These are phyloP conservation scores for Kurtzmaniella natalensis DNA, from an alignment of 1,139 yeast genomes.

Conservation along the genomic window DNA sequence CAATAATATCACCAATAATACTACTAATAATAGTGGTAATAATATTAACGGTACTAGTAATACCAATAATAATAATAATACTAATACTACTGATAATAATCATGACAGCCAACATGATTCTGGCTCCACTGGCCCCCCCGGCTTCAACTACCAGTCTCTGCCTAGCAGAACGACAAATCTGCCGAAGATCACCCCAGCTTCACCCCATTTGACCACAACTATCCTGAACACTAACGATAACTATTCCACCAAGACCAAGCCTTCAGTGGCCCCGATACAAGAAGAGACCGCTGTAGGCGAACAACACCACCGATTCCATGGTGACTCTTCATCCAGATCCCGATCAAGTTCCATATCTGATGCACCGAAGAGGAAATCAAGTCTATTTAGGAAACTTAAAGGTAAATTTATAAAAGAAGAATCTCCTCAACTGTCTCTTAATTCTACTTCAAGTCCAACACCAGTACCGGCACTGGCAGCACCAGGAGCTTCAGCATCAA, in stretches of 20 bases:
- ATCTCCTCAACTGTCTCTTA: constrained; percentile 11
- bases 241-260: constrained; percentile 28
- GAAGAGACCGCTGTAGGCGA: constrained; percentile 21
- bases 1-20: no score
- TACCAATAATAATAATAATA: no score
- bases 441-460: constrained; percentile 5
- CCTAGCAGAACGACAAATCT: not conserved
- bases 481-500: not conserved
- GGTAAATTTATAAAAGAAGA: constrained; percentile 21
- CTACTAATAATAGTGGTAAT: no score
- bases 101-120: no score
- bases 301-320: no score
- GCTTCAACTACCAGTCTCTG: not conserved
- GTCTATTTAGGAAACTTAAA: constrained; percentile 33
- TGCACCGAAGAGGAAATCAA: not conserved
- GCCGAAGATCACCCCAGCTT: constrained; percentile 13
- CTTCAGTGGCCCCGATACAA: constrained; percentile 31
- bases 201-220: constrained; percentile 24
- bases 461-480: no score
- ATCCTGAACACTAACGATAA: constrained; percentile 35
- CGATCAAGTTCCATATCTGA: not conserved
- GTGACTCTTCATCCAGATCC: no score
- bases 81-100: no score
- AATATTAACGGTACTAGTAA: no score
- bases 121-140: no score